These are phyloP conservation scores for Fulvia fulva DNA, from an alignment of 2,329 filamentous ascomycete genomes.

Conservation along the genomic window DNA sequence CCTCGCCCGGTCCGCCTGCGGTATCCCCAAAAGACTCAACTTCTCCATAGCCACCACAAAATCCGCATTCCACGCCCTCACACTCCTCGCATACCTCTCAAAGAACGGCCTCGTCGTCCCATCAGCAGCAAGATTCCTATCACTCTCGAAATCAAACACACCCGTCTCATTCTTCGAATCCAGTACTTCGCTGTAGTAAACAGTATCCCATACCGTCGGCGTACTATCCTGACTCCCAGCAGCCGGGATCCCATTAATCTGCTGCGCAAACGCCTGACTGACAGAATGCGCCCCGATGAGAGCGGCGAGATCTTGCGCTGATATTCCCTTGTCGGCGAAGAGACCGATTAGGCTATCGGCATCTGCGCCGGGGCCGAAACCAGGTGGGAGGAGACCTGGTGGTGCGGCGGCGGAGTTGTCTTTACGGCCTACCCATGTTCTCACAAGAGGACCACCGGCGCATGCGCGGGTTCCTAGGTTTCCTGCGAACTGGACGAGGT, in stretches of 20 bases:
- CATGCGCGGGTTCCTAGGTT: constrained; percentile 38
- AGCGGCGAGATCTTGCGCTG: constrained; percentile 48
- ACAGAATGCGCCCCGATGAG: constrained; percentile 54
- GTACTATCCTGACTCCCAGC: constrained; percentile 42
- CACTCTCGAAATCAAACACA: constrained; percentile 30
- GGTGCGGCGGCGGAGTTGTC: constrained; percentile 43
- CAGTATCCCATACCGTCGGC: constrained; percentile 48
- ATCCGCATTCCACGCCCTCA: constrained; percentile 12
- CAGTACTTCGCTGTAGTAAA: constrained; percentile 43
- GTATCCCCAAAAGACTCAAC: constrained; percentile 24
- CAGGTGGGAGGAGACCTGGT: constrained; percentile 44
- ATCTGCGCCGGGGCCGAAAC: constrained; percentile 35
- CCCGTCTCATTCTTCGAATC: constrained; percentile 14
- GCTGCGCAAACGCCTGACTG: constrained; percentile 42
- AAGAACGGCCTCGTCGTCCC: constrained; percentile 7
- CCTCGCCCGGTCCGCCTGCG: constrained; percentile 3
- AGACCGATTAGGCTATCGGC: constrained; percentile 43
- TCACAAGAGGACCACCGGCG: constrained; percentile 17
- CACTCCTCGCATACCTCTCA: constrained; percentile 8
- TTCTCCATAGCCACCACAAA: constrained; percentile 20
- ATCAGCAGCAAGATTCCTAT: constrained; percentile 26
- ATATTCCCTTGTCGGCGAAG: constrained; percentile 51
- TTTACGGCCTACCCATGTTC: constrained; percentile 43
- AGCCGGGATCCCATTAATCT: constrained; percentile 18
- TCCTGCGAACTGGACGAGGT: constrained; percentile 51